Evolutionary conservation across 768 basidiomycete species (phyloP).

Genomic region (Russula virescens): DNA sequence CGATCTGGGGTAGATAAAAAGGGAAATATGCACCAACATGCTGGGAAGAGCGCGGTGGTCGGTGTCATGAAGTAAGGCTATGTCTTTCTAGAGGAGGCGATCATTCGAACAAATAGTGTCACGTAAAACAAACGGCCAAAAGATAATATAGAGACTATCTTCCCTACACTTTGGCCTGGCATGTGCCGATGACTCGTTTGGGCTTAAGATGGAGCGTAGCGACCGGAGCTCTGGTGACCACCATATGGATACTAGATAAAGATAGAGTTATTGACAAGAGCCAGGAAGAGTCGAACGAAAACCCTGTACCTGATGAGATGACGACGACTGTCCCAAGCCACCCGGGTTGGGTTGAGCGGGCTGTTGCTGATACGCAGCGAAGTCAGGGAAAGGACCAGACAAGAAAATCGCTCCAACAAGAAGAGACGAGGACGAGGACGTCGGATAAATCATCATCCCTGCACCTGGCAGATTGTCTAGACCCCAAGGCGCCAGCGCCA

Average conservation of each 20-base stretch:
- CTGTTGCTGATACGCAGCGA: slow-evolving; percentile 28
- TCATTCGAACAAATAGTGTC: not conserved
- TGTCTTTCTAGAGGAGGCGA: not conserved
- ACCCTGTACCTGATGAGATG: slow-evolving; percentile 29
- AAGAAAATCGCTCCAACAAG: slow-evolving; percentile 22
- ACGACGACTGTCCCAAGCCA: slow-evolving; percentile 48
- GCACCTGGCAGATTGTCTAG: slow-evolving; percentile 18
- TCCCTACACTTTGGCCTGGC: not conserved
- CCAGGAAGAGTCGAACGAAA: not conserved
- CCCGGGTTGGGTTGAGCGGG: slow-evolving; percentile 2
- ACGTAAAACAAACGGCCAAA: not conserved
- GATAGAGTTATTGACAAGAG: not conserved
- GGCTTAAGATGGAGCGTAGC: slow-evolving; percentile 11
- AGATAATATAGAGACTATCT: not conserved
- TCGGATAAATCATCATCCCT: slow-evolving; percentile 24
- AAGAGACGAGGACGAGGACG: slow-evolving; percentile 15
- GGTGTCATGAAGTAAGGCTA: not conserved
- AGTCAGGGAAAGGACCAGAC: slow-evolving; percentile 45
- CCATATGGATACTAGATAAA: slow-evolving; percentile 14
- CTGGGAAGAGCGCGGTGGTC: not conserved
- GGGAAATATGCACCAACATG: not conserved
- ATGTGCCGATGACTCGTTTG: not conserved
- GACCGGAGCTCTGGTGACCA: slow-evolving; percentile 12
- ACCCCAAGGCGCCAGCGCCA: slow-evolving; percentile 21
- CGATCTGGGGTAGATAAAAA: not conserved